phyloP scores from a whole-genome alignment of 2,329 filamentous ascomycete species.

The Metarhizium humberi region DNA sequence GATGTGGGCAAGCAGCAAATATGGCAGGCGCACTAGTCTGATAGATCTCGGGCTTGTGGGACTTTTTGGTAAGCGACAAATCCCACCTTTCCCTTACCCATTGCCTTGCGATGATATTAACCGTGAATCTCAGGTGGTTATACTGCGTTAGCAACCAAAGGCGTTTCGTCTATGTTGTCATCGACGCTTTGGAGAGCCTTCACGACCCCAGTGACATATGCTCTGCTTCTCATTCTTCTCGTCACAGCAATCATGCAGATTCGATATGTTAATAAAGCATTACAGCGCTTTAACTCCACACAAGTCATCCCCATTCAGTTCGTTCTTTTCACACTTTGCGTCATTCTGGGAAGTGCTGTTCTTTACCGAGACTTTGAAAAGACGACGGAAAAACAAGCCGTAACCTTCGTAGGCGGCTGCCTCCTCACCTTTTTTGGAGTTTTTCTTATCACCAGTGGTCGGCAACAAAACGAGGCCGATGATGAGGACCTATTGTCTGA shows the following conservation, averaged over 20 bases:
- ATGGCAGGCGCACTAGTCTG: conserved; percentile 77
- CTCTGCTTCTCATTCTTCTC: conserved; percentile 69
- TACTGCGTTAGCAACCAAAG: conserved; percentile 94
- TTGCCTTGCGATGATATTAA: not conserved
- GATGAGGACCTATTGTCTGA: conserved; percentile 48
- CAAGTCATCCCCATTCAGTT: conserved; percentile 98
- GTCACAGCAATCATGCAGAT: conserved; percentile 92
- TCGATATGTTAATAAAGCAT: conserved; percentile 79
- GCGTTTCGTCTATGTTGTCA: conserved; percentile 88
- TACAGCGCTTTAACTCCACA: conserved; percentile 93
- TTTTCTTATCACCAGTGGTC: conserved; percentile 90
- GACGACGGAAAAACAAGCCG: conserved; percentile 60
- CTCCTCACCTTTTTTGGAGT: conserved; percentile 89
- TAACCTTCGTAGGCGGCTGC: conserved; percentile 85
- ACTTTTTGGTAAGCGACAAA: conserved; percentile 62
- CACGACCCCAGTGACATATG: conserved; percentile 85
- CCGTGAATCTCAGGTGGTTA: conserved; percentile 60
- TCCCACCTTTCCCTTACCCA: not conserved
- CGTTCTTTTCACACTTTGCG: conserved; percentile 89
- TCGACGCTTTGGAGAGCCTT: conserved; percentile 84
- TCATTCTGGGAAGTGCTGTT: conserved; percentile 88
- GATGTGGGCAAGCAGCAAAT: conserved; percentile 74
- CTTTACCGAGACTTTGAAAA: conserved; percentile 93
- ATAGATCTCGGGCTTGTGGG: conserved; percentile 91
- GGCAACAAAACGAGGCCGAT: conserved; percentile 50